Conservation (phyloP, 2,329 filamentous ascomycete genomes). For the Diplodia corticola region DNA sequence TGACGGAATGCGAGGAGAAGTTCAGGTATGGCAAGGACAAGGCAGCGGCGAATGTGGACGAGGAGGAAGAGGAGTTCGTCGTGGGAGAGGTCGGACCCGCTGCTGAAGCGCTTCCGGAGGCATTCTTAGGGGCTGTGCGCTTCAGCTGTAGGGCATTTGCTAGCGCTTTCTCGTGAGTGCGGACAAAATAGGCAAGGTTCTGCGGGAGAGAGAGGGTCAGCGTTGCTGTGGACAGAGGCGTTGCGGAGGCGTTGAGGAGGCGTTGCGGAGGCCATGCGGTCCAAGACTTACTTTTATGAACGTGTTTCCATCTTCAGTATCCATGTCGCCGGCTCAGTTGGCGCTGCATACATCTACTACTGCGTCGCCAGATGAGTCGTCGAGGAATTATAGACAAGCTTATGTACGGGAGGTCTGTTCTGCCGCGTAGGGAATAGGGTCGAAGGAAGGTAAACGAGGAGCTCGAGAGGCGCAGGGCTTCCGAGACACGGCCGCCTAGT, state of each 20-base stretch:
- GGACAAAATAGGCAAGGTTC: slow-evolving; percentile 95
- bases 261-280: not conserved
- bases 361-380: slow-evolving; percentile 18
- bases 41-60: slow-evolving; percentile 74
- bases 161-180: slow-evolving; percentile 94
- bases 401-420: slow-evolving; percentile 13
- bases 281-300: slow-evolving; percentile 72
- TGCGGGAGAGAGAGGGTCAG: slow-evolving; percentile 41
- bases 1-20: slow-evolving; percentile 81
- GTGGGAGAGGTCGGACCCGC: slow-evolving; percentile 56
- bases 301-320: slow-evolving; percentile 85
- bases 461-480: slow-evolving; percentile 6
- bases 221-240: not conserved
- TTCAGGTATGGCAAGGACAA: slow-evolving; percentile 82
- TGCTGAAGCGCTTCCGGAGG: slow-evolving; percentile 52
- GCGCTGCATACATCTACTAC: slow-evolving; percentile 20
- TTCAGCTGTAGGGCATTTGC: slow-evolving; percentile 91
- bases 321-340: slow-evolving; percentile 53
- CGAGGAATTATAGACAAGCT: slow-evolving; percentile 16
- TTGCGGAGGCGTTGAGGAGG: not conserved
- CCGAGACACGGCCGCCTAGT: slow-evolving; percentile 18
- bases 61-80: slow-evolving; percentile 66
- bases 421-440: not conserved
- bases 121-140: slow-evolving; percentile 69
- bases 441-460: slow-evolving; percentile 6